These are phyloP conservation scores for Agrocybe pediades DNA, from an alignment of 768 basidiomycete species.

Conservation along the genomic window DNA sequence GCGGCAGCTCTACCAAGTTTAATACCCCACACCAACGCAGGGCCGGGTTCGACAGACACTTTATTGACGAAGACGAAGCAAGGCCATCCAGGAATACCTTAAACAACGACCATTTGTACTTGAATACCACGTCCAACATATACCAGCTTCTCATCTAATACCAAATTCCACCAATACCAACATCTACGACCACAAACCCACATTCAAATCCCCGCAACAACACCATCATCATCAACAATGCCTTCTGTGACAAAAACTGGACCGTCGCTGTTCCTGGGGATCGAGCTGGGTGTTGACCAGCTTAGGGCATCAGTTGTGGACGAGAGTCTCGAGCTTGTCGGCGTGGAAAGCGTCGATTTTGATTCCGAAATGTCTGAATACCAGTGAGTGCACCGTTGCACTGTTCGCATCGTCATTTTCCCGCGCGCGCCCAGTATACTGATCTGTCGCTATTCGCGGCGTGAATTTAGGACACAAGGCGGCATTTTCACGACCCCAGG, in stretches of 20 bases:
- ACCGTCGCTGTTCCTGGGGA: slow-evolving; percentile 72
- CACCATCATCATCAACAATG: slow-evolving; percentile 27
- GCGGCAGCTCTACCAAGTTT: slow-evolving; percentile 1
- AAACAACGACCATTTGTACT: slow-evolving; percentile 12
- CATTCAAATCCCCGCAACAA: not conserved
- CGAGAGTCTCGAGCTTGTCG: slow-evolving; percentile 78
- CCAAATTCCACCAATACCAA: slow-evolving; percentile 15
- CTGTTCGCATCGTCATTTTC: slow-evolving; percentile 3
- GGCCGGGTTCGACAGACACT: not conserved
- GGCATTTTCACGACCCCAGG: slow-evolving; percentile 87
- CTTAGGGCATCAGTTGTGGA: slow-evolving; percentile 83
- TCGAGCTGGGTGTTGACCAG: slow-evolving; percentile 86
- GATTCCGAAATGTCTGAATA: slow-evolving; percentile 79
- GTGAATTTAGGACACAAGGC: slow-evolving; percentile 66
- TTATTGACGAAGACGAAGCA: not conserved
- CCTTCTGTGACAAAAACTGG: slow-evolving; percentile 45
- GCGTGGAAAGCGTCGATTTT: slow-evolving; percentile 83
- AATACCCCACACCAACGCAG: slow-evolving; percentile 14
- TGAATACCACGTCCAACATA: slow-evolving; percentile 30
- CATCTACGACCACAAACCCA: not conserved
- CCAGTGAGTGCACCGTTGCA: slow-evolving; percentile 56
- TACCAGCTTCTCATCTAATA: slow-evolving; percentile 31
- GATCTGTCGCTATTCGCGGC: not conserved
- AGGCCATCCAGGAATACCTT: slow-evolving; percentile 13
- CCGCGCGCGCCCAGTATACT: not conserved